Evolutionary conservation across 345 rosid species (phyloP), one percentile per base, ranked within the genome.

Genomic region (Geranium brycei): DNA sequence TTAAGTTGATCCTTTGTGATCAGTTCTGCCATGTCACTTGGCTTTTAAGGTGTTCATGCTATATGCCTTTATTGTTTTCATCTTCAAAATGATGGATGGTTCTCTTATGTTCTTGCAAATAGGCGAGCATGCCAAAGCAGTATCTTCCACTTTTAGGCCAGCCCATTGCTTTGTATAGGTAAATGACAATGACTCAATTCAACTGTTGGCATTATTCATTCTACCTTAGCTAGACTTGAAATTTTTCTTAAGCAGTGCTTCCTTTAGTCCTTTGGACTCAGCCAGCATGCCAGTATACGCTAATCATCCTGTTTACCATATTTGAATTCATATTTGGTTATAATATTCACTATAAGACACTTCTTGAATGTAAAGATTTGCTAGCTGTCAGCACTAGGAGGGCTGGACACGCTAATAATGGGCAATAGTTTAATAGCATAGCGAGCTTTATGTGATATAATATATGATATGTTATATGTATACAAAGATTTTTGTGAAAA

Each of bases 41-140:
- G 13, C 53, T 8, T 56, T 64, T 28, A 17, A 38, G 62, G 56
- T 64, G 28, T 63, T 31, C 4, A 60, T 69, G 71, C 63, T 71
- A 58, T 66, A 30, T 3, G 74, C 35, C 68, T 66, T 62, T 62
- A 55, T 41, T 28, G 32, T 73, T 68, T 77, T 64, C 35, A 63
- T 70, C 66, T 70, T 72, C 71, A 68, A 61, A 70, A 70, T 81
- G 77, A 81, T 69, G 57, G 66, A 62, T 78, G 59, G 66, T 63
- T 78, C 73, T 74, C 38, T 63, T 75, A 65, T 91, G 59, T 80
- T 79, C 76, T 69, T 80, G 72, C 57, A 66, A 71, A 76, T 71
- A 92, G 98, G 91, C 91, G 58, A 84, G 68, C 83, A 92, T 92
- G 80, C 98, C 98, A 62, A 92, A 92, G 86, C 98, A 92, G 71